Percentiles rank a stretch among this genome's conserved stretches.
Evolutionary conservation across 129 eudicot genomes (phyloP).

Genomic region (Flaveria brownii): DNA sequence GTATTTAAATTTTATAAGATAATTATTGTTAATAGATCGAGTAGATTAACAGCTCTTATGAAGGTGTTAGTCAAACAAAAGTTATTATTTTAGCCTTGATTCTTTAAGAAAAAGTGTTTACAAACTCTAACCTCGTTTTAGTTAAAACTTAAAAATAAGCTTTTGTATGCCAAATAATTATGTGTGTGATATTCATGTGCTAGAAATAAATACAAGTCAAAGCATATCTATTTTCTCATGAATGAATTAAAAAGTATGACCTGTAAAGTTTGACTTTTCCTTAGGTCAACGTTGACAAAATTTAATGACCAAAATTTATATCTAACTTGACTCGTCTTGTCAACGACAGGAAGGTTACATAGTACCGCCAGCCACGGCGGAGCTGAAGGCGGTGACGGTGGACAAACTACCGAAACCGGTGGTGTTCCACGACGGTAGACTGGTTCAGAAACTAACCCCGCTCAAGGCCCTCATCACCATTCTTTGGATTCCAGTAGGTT

Average conservation of each 20-base stretch:
- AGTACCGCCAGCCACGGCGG: slow-evolving; percentile 51
- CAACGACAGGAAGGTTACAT: slow-evolving; percentile 54
- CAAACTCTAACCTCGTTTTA: background rate
- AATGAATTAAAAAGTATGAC: background rate
- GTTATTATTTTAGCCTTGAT: background rate
- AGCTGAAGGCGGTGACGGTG: slow-evolving; percentile 43
- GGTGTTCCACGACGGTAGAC: slow-evolving; percentile 68
- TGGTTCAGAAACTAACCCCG: slow-evolving; percentile 65
- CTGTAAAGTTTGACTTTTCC: slow-evolving; percentile 7
- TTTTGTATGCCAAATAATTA: too few relatives aligned
- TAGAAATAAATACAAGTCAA: background rate
- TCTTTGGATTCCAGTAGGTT: slow-evolving; percentile 69
- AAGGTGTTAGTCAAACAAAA: too few relatives aligned
- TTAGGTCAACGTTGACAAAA: background rate
- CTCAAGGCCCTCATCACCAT: slow-evolving; percentile 53
- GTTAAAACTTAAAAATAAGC: too few relatives aligned
- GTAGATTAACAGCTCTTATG: too few relatives aligned
- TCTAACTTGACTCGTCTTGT: background rate
- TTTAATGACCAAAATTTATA: slow-evolving; percentile 21
- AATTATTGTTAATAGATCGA: too few relatives aligned
- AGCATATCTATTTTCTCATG: background rate
- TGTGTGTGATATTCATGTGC: too few relatives aligned
- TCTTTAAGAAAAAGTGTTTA: background rate
- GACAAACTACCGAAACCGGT: slow-evolving; percentile 71
- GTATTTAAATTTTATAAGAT: too few relatives aligned